These are phyloP conservation scores for Komagataella phaffii DNA, from an alignment of 805 yeast genomes.

Conservation along the genomic window DNA sequence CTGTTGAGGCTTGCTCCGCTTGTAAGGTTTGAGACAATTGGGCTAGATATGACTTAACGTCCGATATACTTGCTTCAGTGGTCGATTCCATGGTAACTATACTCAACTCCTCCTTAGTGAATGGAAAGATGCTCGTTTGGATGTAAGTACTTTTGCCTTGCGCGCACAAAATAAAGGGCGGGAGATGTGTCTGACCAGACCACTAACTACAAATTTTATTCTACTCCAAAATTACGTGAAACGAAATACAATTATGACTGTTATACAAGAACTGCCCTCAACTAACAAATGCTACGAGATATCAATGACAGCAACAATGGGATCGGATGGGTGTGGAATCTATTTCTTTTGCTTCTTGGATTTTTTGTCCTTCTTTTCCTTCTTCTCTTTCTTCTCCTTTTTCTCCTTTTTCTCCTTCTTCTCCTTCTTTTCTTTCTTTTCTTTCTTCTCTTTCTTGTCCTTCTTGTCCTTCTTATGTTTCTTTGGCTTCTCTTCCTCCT, in stretches of 20 bases:
- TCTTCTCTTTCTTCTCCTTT: slow-evolving; percentile 11
- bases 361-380: slow-evolving; percentile 2
- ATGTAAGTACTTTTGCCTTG: no score
- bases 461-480: slow-evolving; percentile 13
- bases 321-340: background rate
- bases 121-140: no score
- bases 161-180: background rate
- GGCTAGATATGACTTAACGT: background rate
- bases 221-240: background rate
- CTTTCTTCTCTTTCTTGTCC: slow-evolving; percentile 10
- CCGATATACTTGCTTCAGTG: background rate
- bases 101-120: no score
- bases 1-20: slow-evolving; percentile 4
- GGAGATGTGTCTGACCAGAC: no score
- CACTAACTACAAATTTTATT: no score
- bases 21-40: background rate
- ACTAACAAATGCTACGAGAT: background rate
- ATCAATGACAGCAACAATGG: background rate
- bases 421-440: slow-evolving; percentile 11
- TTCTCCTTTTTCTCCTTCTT: slow-evolving; percentile 8
- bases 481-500: slow-evolving; percentile 12
- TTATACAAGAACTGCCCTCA: background rate
- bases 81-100: background rate
- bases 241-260: background rate
- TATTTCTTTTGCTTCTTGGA: slow-evolving; percentile 2